A percentile compares a stretch with the other conserved stretches of the same genome.
Evolutionary conservation across 176 grass and related monocot species (phyloP).

Genomic region (Avena atlantica): DNA sequence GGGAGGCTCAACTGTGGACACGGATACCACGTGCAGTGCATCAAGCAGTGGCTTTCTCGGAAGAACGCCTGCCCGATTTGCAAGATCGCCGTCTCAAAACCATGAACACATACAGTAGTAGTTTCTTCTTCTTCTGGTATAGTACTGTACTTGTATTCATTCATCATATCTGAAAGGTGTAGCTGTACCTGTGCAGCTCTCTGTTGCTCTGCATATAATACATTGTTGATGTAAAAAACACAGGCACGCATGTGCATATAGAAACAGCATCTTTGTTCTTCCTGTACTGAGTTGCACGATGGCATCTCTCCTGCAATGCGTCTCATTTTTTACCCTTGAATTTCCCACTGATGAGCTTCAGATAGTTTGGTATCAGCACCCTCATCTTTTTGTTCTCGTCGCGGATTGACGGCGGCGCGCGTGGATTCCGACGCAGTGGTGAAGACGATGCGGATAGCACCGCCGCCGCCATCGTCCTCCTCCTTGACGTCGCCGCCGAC

Average conservation of each 20-base stretch:
- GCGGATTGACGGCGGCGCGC: not conserved
- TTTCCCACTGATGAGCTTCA: conserved; percentile 51
- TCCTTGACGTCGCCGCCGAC: not conserved
- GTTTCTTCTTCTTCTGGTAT: not conserved
- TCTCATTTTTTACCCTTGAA: not conserved
- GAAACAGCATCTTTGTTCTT: not conserved
- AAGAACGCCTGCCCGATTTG: conserved; percentile 97
- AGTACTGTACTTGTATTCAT: not conserved
- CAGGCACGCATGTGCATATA: conserved; percentile 23
- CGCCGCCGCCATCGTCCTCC: conserved; percentile 14
- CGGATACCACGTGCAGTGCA: conserved; percentile 85
- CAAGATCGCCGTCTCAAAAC: conserved; percentile 67
- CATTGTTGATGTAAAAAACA: conserved; percentile 21
- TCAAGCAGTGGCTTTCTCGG: conserved; percentile 91
- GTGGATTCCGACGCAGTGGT: conserved; percentile 16
- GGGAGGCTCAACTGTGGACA: conserved; percentile 84
- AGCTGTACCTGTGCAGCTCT: conserved; percentile 31
- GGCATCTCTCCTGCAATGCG: not conserved
- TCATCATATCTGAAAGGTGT: conserved; percentile 10
- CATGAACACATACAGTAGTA: conserved; percentile 30
- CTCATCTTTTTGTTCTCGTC: conserved; percentile 44
- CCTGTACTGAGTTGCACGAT: not conserved
- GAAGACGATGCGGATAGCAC: conserved; percentile 7
- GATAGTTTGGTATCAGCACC: conserved; percentile 43
- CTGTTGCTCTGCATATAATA: not conserved